Evolutionary conservation across 192 early-diverging fungal genomes (phyloP).

Genomic region (Coemansia sp.): DNA sequence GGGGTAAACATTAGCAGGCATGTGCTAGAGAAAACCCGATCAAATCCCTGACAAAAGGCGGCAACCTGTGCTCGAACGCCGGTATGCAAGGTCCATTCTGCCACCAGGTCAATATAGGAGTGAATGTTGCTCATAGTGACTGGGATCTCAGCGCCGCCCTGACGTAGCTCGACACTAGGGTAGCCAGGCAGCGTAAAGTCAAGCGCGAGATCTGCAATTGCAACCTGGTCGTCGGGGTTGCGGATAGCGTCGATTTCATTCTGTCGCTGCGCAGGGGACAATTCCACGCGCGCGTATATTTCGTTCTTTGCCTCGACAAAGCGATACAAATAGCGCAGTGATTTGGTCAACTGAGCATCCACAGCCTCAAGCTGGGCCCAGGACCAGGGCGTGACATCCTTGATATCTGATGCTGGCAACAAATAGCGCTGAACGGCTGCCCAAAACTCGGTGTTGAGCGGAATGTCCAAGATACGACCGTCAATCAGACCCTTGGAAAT

Average conservation of each 20-base stretch:
- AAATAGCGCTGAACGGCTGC: slow-evolving; percentile 61
- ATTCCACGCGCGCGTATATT: slow-evolving; percentile 57
- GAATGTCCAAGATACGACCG: slow-evolving; percentile 80
- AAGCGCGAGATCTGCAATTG: slow-evolving; percentile 67
- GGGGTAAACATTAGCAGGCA: slow-evolving; percentile 70
- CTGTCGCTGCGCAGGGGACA: slow-evolving; percentile 54
- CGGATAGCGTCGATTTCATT: slow-evolving; percentile 51
- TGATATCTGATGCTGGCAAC: neutral
- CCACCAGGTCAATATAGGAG: slow-evolving; percentile 68
- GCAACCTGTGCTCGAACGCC: slow-evolving; percentile 70
- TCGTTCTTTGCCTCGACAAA: slow-evolving; percentile 63
- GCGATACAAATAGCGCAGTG: slow-evolving; percentile 63
- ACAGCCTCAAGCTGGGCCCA: slow-evolving; percentile 56
- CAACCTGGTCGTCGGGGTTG: slow-evolving; percentile 48
- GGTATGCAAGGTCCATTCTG: slow-evolving; percentile 62
- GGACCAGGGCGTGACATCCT: slow-evolving; percentile 9
- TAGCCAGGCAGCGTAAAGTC: slow-evolving; percentile 89
- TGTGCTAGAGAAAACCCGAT: slow-evolving; percentile 71
- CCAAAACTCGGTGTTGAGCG: slow-evolving; percentile 74
- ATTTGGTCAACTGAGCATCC: slow-evolving; percentile 67
- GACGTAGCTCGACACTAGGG: slow-evolving; percentile 65
- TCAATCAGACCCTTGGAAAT: slow-evolving; percentile 88
- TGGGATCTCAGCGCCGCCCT: slow-evolving; percentile 61
- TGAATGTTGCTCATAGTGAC: slow-evolving; percentile 84
- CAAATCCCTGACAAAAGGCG: slow-evolving; percentile 83